Evolutionary conservation across 2,329 filamentous ascomycete genomes (phyloP).

Genomic region (Cladobotryum protrusum): DNA sequence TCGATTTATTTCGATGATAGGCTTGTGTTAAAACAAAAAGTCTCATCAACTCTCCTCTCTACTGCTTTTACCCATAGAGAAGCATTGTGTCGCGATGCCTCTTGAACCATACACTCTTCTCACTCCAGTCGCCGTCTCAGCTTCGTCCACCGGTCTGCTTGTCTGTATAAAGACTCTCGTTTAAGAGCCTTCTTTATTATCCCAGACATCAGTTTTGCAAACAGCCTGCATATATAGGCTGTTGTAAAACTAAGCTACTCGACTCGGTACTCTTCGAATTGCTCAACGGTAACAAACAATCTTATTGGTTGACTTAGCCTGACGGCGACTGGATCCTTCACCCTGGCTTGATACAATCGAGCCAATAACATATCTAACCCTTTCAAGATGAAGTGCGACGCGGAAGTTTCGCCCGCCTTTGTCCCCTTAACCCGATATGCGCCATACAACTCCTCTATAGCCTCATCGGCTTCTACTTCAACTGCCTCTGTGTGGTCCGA

Average conservation of each 20-base stretch:
- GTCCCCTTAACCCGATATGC: conserved; percentile 42
- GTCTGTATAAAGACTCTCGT: conserved; percentile 44
- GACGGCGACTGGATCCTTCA: conserved; percentile 49
- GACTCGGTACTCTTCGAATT: conserved; percentile 29
- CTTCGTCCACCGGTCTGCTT: conserved; percentile 55
- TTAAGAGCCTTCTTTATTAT: conserved; percentile 36
- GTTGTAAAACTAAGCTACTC: conserved; percentile 34
- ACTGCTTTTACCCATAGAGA: conserved; percentile 16
- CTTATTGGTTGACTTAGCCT: conserved; percentile 43
- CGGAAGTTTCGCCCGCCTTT: conserved; percentile 47
- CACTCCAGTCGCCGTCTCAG: conserved; percentile 58
- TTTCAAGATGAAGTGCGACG: conserved; percentile 54
- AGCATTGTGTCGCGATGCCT: conserved; percentile 49
- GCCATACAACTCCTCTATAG: conserved; percentile 64
- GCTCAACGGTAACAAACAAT: conserved; percentile 32
- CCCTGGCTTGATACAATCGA: conserved; percentile 24
- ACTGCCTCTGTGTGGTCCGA: conserved; percentile 74
- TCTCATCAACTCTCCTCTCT: conserved; percentile 7
- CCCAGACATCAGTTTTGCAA: conserved; percentile 34
- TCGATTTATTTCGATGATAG: conserved; percentile 28
- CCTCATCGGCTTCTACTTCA: conserved; percentile 70
- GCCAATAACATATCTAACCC: conserved; percentile 20
- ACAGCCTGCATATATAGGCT: conserved; percentile 25
- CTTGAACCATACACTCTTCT: conserved; percentile 43
- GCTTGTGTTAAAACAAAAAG: conserved; percentile 20